Evolutionary conservation across 352 stramenopile species (phyloP), one percentile per base, ranked within the genome.

Genomic region (Peronospora belbahrii): DNA sequence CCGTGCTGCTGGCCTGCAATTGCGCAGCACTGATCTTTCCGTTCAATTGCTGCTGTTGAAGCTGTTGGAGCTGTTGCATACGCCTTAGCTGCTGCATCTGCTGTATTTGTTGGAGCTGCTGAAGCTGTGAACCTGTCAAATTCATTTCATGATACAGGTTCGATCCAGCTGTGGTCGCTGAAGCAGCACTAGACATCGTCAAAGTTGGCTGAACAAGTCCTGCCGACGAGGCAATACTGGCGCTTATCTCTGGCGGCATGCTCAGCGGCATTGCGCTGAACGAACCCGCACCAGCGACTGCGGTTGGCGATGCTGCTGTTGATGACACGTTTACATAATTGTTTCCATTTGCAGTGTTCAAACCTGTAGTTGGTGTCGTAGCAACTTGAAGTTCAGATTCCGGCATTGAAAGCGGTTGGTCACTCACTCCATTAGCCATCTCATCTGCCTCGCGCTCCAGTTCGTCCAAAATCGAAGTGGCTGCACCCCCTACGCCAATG

Each of bases 101-200:
- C 49, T 93, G 82, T 2, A 93, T 70, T 38, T 90, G 81, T 47
- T 92, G 80, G 14, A 92, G 82, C 44, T 92, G 80, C 36, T 90
- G 82, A 14, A 93, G 56, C 46, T 93, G 82, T 10, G 79, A 59
- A 4, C 62, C 67, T 4, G 75, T 87, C 34, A 90, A 22, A 48
- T 84, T 88, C 75, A 90, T 90, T 23, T 72, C 74, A 17, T 84
- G 69, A 27, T 90, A 90, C 56, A 86, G 60, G 19, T 75, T 74
- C 4, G 70, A 42, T 0, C 43, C 63, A n/a, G 65, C 44, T 3
- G 59, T 40, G 11, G 69, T 51, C 9, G 73, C 41, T 23, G 55
- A 46, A 15, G 66, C 56, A 17, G 58, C 47, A 22, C 64, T 74
- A 46, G 77, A 65, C 22, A 70, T 68, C 8, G 64, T 44, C 6